A percentile compares a stretch with the other conserved stretches of the same genome.
These are phyloP conservation scores for Hyphopichia homilentoma DNA, from an alignment of 805 yeast species.

Conservation along the genomic window DNA sequence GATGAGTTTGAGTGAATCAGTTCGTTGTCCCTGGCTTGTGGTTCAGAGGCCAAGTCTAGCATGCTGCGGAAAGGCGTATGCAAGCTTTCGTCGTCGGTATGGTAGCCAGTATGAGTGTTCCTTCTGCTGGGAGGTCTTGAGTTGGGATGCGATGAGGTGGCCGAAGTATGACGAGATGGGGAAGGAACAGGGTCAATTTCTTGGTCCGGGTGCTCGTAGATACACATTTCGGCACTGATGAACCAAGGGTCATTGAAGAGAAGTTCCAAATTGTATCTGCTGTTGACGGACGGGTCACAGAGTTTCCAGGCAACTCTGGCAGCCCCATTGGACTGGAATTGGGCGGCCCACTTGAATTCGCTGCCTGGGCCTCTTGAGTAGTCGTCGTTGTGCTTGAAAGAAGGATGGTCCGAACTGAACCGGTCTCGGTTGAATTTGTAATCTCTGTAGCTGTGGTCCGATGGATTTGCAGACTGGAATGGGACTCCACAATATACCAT, in stretches of 20 bases:
- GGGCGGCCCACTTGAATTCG: conserved; percentile 68
- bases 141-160: conserved; percentile 12
- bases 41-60: conserved; percentile 30
- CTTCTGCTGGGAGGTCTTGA: conserved; percentile 31
- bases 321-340: conserved; percentile 53
- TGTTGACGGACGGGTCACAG: conserved; percentile 56
- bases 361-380: conserved; percentile 59
- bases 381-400: conserved; percentile 45
- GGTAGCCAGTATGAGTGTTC: conserved; percentile 18
- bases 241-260: conserved; percentile 67
- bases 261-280: conserved; percentile 52
- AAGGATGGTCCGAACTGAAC: conserved; percentile 38
- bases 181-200: conserved; percentile 25
- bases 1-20: conserved; percentile 25
- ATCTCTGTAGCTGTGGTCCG: conserved; percentile 51
- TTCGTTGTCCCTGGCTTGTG: conserved; percentile 9
- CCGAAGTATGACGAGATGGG: conserved; percentile 2
- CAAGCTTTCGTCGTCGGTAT: conserved; percentile 10
- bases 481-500: conserved; percentile 58
- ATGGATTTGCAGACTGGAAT: conserved; percentile 49
- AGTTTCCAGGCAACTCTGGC: conserved; percentile 73
- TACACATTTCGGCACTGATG: conserved; percentile 53
- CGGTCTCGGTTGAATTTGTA: conserved; percentile 48
- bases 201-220: conserved; percentile 46
- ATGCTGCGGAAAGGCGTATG: conserved; percentile 34